Evolutionary conservation across 2,329 filamentous ascomycete species (phyloP).

Genomic region (Boeremia exigua): DNA sequence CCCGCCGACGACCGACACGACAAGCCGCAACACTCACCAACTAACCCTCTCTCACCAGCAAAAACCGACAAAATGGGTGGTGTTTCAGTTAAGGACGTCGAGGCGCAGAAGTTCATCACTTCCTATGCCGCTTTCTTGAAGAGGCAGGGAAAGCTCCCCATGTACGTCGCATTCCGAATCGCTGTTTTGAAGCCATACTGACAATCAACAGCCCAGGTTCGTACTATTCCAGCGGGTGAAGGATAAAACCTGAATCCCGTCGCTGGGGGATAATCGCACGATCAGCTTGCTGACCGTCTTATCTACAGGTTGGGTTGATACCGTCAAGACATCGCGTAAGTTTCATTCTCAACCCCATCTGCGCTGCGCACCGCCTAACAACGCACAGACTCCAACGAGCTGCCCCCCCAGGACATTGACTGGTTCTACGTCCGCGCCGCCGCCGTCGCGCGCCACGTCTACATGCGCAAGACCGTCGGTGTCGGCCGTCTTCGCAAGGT

Average conservation of each 20-base stretch:
- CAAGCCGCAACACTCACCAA: constrained; percentile 26
- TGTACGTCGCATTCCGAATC: constrained; percentile 51
- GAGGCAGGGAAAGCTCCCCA: constrained; percentile 90
- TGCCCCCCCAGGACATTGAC: constrained; percentile 97
- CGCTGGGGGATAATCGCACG: constrained; percentile 55
- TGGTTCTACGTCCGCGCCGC: constrained; percentile 93
- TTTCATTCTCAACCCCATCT: constrained; percentile 4
- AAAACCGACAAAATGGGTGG: constrained; percentile 77
- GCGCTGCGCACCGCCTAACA: constrained; percentile 20
- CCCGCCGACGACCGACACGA: constrained; percentile 25
- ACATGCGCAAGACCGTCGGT: constrained; percentile 99
- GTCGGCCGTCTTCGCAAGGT: constrained; percentile 96
- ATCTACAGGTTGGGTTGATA: constrained; percentile 94
- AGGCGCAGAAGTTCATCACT: constrained; percentile 89
- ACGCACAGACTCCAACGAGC: constrained; percentile 78
- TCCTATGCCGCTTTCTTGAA: constrained; percentile 90
- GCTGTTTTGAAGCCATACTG: constrained; percentile 18
- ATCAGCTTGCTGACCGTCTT: constrained; percentile 51
- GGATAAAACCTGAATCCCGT: constrained; percentile 61
- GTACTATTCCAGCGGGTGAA: constrained; percentile 52
- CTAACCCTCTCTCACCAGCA: constrained; percentile 27
- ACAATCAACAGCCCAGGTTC: constrained; percentile 68
- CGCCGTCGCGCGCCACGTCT: constrained; percentile 95
- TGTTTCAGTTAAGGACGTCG: constrained; percentile 83
- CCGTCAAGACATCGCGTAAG: constrained; percentile 86